Evolutionary conservation across 2,329 filamentous ascomycete genomes (phyloP), one percentile per base, ranked within the genome.

Genomic region (Ramularia collo-cygni): DNA sequence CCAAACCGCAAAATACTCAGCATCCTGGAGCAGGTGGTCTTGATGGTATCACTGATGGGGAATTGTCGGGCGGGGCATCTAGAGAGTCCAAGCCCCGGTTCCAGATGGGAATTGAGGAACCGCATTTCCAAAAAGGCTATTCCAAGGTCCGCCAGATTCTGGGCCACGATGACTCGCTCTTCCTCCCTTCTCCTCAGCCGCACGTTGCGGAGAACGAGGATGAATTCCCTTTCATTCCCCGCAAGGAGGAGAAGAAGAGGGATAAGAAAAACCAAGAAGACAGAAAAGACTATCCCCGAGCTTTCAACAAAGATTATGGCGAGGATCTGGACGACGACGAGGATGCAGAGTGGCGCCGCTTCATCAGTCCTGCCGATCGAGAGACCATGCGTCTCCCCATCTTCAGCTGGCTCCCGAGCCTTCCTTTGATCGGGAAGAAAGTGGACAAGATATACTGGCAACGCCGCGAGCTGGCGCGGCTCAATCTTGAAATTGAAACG

Each of bases 371-470:
- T 42, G 88, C 84, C 41, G 80, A 95, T 46, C 81, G 92, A 27
- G 87, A 90, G 13, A 94, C 85, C 0, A 88, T 93, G 67, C 79
- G 81, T 33, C 67, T 95, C 8, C 79, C 87, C 0, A 65, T 75
- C 2, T 75, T 78, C 50, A 64, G 64, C 28, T 95, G 84, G 82
- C 79, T 95, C 60, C 83, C 83, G 2, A 77, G 79, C 0, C 60
- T 95, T n/a, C 86, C 84, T 4, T 65, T 88, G 1, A 62, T 95
- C 35, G 88, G 85, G 38, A 82, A 86, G 60, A 95, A 96, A 63
- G 89, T 95, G 2, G 92, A 98, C 60, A 90, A 84, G 0, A 96
- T 98, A 50, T 88, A 93, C 57, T 84, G 89, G 69, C 93, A 87
- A 53, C 84, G 92, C 3, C 78, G 81, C 48, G 83, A 96, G 61